Base-by-base conservation (phyloP, 192 early-diverging fungal genomes). In the Podila horticola region DNA sequence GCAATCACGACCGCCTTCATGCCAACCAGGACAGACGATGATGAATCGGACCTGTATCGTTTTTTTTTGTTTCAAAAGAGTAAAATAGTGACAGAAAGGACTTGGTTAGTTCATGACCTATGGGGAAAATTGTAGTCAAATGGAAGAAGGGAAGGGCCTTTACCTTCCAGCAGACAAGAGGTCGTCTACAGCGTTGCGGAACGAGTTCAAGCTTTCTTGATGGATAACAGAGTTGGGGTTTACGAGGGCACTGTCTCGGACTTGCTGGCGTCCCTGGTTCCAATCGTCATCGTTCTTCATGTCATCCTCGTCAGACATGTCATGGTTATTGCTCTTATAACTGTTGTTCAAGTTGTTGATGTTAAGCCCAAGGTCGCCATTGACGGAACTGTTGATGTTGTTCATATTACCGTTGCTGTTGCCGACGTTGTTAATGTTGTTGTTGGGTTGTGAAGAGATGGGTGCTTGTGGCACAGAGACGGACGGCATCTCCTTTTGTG, bases 1-100 rank as follows among this genome's bases (percentile, higher is more conserved):
- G 95, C 87, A 41, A 93, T 87, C 33, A 95, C 93, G 48, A 98
- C 90, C 7, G 92, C 81, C 65, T 93, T 92, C 93, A 96, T 95
- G n/a, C 94, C 89, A 33, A 92, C 84, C 45, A 99, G 79, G 1
- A 97, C 94, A 31, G 74, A 77, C 2, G 95, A 85, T 34, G 93
- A 90, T 41, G 88, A 84, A 22, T 94, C 91, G 1, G 93, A 91
- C 63, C 90, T 91, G 67, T 34, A 34, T 34, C 33, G 12, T 45
- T 12, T 45, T 12, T 45, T 13, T 45, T 45, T 6, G 33, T 34
- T 45, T 17, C 0, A 45, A 45, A 45, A 12, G 0, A 9, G 7
- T 9, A 41, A 12, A 10, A 41, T 10, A 12, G 12, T 12, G 0
- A 41, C 38, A 41, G 8, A 12, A 11, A 9, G 38, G 11, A 15